Evolutionary conservation across 2,329 filamentous ascomycete species (phyloP).

Genomic region (Fonsecaea multimorphosa): DNA sequence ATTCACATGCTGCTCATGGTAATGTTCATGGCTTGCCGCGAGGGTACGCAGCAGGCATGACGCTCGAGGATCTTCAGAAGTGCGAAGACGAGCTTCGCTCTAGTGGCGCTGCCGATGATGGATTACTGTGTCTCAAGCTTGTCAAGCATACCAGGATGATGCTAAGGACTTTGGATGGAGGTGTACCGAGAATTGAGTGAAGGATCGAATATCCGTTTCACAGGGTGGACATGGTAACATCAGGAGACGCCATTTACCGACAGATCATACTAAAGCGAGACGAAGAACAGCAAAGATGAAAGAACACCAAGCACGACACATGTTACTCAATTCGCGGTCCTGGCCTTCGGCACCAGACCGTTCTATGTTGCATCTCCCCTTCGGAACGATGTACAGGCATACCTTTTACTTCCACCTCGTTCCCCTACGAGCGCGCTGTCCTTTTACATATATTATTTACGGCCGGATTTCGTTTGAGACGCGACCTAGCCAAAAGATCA

Average conservation of each 20-base stretch:
- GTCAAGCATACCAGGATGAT: slow-evolving; percentile 39
- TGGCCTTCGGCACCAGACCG: neutral
- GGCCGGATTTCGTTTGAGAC: neutral
- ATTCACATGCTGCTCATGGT: slow-evolving; percentile 1
- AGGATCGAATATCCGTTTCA: neutral
- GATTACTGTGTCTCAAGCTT: slow-evolving; percentile 40
- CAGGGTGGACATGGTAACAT: neutral
- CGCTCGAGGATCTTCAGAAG: slow-evolving; percentile 25
- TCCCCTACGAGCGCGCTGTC: neutral
- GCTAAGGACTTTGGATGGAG: slow-evolving; percentile 36
- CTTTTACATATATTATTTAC: neutral
- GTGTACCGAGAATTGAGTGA: slow-evolving; percentile 22
- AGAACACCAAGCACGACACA: no score
- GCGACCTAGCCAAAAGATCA: neutral
- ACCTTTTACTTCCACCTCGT: neutral
- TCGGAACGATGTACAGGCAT: neutral
- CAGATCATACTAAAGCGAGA: neutral
- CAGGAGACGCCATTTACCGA: neutral
- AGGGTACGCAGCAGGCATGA: slow-evolving; percentile 33
- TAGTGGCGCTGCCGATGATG: slow-evolving; percentile 25
- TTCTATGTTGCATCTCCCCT: neutral
- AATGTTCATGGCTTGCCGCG: slow-evolving; percentile 19
- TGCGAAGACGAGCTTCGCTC: slow-evolving; percentile 24
- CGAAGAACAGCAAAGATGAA: neutral
- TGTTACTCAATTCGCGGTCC: neutral